Conservation (phyloP, 441 rosid genomes). For the Sinapis alba region DNA sequence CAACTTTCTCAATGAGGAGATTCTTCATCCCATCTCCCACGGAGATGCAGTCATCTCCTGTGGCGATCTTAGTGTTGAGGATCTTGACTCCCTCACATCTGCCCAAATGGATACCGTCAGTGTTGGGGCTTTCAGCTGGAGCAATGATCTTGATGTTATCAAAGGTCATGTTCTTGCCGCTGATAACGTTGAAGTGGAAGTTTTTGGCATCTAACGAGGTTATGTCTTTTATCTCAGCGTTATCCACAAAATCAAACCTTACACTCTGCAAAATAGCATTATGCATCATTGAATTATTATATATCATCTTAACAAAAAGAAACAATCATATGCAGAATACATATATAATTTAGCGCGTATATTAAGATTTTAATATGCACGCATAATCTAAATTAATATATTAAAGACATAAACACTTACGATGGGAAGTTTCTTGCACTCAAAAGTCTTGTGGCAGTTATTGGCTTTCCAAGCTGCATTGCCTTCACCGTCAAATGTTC, state of each 20-base stretch:
- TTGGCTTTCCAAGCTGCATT: slow-evolving; percentile 43
- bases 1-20: slow-evolving; percentile 28
- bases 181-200: slow-evolving; percentile 49
- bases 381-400: too few species aligned
- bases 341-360: too few species aligned
- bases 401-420: not conserved
- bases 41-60: slow-evolving; percentile 57
- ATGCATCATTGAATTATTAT: too few species aligned
- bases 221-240: slow-evolving; percentile 39
- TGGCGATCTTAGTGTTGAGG: slow-evolving; percentile 28
- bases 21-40: slow-evolving; percentile 46
- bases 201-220: slow-evolving; percentile 51
- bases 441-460: slow-evolving; percentile 30
- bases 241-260: slow-evolving; percentile 38
- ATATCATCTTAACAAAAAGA: too few species aligned
- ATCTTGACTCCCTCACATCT: slow-evolving; percentile 43
- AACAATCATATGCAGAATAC: too few species aligned
- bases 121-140: slow-evolving; percentile 48
- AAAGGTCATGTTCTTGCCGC: slow-evolving; percentile 46
- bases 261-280: slow-evolving; percentile 44
- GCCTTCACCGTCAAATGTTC: slow-evolving; percentile 65
- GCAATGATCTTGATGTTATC: slow-evolving; percentile 38
- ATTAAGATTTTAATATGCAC: too few species aligned
- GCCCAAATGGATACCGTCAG: slow-evolving; percentile 66
- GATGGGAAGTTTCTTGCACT: slow-evolving; percentile 29